These are phyloP conservation scores for Geum urbanum DNA, from an alignment of 306 rosid genomes.

Conservation along the genomic window DNA sequence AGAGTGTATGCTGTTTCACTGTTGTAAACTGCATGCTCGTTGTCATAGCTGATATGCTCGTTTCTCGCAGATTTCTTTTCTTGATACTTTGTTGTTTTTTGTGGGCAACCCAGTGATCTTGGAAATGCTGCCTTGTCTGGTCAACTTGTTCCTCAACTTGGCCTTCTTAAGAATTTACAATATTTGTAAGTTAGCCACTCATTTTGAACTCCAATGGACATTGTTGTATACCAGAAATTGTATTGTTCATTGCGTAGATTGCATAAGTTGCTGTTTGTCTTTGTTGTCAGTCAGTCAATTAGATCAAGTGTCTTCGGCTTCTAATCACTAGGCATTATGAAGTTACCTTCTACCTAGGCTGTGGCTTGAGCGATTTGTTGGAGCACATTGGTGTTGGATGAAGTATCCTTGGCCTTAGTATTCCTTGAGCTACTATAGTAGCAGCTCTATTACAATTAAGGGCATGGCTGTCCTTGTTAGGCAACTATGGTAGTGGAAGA, in stretches of 20 bases:
- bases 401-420: neutral
- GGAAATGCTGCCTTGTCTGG: constrained; percentile 98
- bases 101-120: constrained; percentile 79
- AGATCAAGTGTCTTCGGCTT: neutral
- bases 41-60: constrained; percentile 5
- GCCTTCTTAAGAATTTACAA: constrained; percentile 92
- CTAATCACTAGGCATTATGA: neutral
- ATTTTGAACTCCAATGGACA: no score
- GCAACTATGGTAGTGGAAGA: neutral
- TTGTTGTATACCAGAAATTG: no score
- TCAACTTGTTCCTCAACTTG: constrained; percentile 89
- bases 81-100: constrained; percentile 24
- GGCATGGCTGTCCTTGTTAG: neutral
- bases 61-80: constrained; percentile 13
- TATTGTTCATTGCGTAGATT: no score
- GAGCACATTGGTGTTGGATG: neutral
- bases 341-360: neutral
- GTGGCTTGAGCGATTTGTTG: neutral
- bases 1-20: constrained; percentile 70
- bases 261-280: neutral
- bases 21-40: constrained; percentile 5
- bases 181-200: constrained; percentile 76
- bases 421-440: neutral
- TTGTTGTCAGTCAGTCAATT: neutral
- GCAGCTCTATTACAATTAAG: neutral